Evolutionary conservation across 2,329 filamentous ascomycete genomes (phyloP).

Genomic region (Colletotrichum sp.): DNA sequence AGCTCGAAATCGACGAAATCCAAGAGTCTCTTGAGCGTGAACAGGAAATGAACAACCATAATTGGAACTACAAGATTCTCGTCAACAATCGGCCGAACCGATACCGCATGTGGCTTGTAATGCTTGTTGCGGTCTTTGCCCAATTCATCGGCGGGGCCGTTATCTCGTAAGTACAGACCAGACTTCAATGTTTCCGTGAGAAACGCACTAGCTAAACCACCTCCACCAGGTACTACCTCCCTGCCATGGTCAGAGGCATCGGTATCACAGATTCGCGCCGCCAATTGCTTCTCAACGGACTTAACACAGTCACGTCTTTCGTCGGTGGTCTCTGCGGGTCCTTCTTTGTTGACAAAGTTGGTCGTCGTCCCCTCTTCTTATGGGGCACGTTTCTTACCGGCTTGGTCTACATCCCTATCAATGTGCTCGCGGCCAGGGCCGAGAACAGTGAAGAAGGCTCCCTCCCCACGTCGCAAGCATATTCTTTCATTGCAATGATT

Average conservation of each 20-base stretch:
- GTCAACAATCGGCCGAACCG: constrained; percentile 52
- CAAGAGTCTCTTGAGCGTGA: constrained; percentile 50
- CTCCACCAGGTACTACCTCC: background rate
- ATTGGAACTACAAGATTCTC: constrained; percentile 48
- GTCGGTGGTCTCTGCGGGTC: constrained; percentile 43
- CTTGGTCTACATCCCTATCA: constrained; percentile 28
- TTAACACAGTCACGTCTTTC: constrained; percentile 46
- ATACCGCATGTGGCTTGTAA: constrained; percentile 50
- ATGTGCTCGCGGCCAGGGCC: constrained; percentile 34
- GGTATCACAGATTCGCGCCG: constrained; percentile 43
- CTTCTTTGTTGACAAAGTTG: constrained; percentile 48
- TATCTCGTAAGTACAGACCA: constrained; percentile 31
- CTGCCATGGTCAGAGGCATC: constrained; percentile 44
- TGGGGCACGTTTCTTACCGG: constrained; percentile 39
- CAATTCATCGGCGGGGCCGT: constrained; percentile 55
- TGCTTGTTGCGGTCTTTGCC: constrained; percentile 52
- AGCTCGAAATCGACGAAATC: constrained; percentile 50
- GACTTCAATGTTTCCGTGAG: fast-evolving
- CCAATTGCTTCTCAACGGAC: constrained; percentile 40
- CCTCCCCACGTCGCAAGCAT: constrained; percentile 7
- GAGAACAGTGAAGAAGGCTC: background rate
- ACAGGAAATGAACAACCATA: constrained; percentile 35
- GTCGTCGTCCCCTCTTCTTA: constrained; percentile 52
- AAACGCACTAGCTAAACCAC: background rate
- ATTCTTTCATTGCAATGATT: constrained; percentile 36